A percentile compares a stretch with the other conserved stretches of the same genome.
These are phyloP conservation scores for Rhodamnia argentea DNA, from an alignment of 345 rosid genomes.

Conservation along the genomic window DNA sequence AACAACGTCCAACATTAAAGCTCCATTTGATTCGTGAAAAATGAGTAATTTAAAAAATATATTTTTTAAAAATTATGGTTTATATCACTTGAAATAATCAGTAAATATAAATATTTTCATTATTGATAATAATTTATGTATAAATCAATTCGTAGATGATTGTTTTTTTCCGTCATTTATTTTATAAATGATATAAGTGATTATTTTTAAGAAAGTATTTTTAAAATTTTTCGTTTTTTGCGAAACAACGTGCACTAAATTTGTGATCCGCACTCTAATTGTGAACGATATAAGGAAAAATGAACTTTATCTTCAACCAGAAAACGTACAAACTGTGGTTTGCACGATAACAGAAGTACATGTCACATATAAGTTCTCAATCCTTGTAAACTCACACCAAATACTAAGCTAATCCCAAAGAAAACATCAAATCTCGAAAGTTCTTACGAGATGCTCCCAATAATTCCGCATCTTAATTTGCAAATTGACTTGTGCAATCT, in stretches of 20 bases:
- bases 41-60: too few species aligned
- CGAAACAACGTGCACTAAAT: background rate
- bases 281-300: background rate
- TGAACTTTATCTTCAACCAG: background rate
- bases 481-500: background rate
- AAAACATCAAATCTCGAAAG: background rate
- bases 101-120: too few species aligned
- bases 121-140: too few species aligned
- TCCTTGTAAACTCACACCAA: background rate
- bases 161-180: too few species aligned
- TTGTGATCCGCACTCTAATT: background rate
- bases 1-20: background rate
- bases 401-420: background rate
- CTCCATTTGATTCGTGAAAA: too few species aligned
- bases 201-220: too few species aligned
- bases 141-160: too few species aligned
- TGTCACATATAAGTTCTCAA: background rate
- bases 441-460: background rate
- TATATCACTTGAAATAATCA: too few species aligned
- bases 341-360: background rate
- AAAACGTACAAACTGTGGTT: background rate
- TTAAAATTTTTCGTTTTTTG: too few species aligned
- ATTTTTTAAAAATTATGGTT: too few species aligned
- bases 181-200: too few species aligned
- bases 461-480: background rate